Conservation (phyloP, 2,329 filamentous ascomycete species). For the Hymenoscyphus repandus region DNA sequence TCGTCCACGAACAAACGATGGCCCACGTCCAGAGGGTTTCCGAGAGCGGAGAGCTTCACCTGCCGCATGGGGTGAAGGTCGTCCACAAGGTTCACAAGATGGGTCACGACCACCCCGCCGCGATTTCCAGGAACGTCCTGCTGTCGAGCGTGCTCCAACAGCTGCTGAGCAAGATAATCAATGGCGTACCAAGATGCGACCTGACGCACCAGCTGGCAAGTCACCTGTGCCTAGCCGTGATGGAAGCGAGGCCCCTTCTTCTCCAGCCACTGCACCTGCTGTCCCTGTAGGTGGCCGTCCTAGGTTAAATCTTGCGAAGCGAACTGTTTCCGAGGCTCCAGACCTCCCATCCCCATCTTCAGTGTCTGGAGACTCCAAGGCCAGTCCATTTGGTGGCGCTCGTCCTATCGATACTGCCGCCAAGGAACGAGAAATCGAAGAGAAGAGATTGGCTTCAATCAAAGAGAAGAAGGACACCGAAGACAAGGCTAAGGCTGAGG, state of each 20-base stretch:
- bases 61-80: constrained; percentile 69
- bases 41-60: constrained; percentile 64
- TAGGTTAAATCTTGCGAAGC: constrained; percentile 81
- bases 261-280: constrained; percentile 50
- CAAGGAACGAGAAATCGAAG: constrained; percentile 83
- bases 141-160: constrained; percentile 66
- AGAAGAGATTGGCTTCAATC: constrained; percentile 70
- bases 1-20: constrained; percentile 54
- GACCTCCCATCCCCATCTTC: constrained; percentile 45
- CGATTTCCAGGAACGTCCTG: constrained; percentile 67
- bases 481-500: constrained; percentile 52
- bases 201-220: constrained; percentile 54
- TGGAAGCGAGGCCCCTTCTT: constrained; percentile 69
- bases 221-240: constrained; percentile 66
- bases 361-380: constrained; percentile 64
- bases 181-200: constrained; percentile 88
- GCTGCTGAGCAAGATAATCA: constrained; percentile 90
- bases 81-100: constrained; percentile 53
- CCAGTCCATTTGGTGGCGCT: constrained; percentile 89
- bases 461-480: constrained; percentile 75
- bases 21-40: constrained; percentile 52
- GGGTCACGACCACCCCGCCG: constrained; percentile 75
- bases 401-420: constrained; percentile 90
- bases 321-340: constrained; percentile 74
- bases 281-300: constrained; percentile 63